Evolutionary conservation across 2,329 filamentous ascomycete genomes (phyloP).

Genomic region (Colletotrichum brevisporum): DNA sequence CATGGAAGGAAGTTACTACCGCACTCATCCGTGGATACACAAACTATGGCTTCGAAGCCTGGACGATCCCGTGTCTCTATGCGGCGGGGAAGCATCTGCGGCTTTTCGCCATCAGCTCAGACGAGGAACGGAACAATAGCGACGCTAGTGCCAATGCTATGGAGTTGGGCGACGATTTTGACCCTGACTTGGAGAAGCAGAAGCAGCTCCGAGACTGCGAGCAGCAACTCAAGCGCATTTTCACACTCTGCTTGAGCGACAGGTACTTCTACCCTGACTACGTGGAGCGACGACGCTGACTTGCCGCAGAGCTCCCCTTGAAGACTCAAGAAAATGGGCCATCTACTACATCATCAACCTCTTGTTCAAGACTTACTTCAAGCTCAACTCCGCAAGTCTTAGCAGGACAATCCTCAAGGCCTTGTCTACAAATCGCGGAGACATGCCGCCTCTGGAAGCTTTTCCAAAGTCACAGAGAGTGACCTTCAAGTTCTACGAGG

Average conservation of each 20-base stretch:
- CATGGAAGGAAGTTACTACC: constrained; percentile 89
- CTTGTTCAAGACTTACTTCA: constrained; percentile 98
- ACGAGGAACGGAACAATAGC: constrained; percentile 72
- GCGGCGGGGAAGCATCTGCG: constrained; percentile 88
- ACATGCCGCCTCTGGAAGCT: constrained; percentile 83
- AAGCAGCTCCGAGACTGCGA: constrained; percentile 93
- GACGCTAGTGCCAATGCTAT: constrained; percentile 54
- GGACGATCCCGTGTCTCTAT: constrained; percentile 94
- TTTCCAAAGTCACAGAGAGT: constrained; percentile 94
- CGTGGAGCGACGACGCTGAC: constrained; percentile 41
- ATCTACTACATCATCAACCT: constrained; percentile 96
- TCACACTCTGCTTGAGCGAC: constrained; percentile 90
- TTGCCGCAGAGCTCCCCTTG: constrained; percentile 76
- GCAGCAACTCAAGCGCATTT: constrained; percentile 90
- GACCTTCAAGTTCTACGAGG: constrained; percentile 96
- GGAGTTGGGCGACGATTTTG: constrained; percentile 81
- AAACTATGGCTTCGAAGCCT: constrained; percentile 82
- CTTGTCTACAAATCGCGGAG: constrained; percentile 80
- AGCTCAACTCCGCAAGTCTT: constrained; percentile 89
- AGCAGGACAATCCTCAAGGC: constrained; percentile 92
- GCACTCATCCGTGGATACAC: constrained; percentile 86
- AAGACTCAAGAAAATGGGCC: constrained; percentile 97
- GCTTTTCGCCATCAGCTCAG: constrained; percentile 90
- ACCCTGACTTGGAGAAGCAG: constrained; percentile 81
- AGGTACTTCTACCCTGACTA: constrained; percentile 66